A percentile compares a stretch with the other conserved stretches of the same genome.
phyloP scores from a whole-genome alignment of 2,329 filamentous ascomycete genomes.

The Mycocentrospora acerina region DNA sequence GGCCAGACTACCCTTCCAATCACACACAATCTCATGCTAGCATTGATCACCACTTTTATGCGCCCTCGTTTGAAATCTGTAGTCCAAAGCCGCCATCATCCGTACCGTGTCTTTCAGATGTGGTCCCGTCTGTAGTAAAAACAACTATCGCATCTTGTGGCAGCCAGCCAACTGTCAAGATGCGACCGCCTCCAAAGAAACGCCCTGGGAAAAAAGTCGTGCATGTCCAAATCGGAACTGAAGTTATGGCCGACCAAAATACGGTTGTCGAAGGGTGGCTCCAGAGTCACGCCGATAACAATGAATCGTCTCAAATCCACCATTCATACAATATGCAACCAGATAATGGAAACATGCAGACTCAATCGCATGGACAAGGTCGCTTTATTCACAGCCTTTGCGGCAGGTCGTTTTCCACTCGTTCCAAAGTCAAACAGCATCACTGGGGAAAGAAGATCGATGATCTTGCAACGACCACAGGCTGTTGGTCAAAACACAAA shows the following conservation, averaged over 20 bases:
- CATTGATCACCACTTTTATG: background rate
- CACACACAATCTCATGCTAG: background rate
- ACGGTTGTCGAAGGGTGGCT: background rate
- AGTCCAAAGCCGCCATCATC: constrained; percentile 1
- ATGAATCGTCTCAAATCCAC: too few species aligned
- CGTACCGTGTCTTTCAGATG: background rate
- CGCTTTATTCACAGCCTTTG: constrained; percentile 33
- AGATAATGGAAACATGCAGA: too few species aligned
- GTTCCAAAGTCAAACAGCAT: constrained; percentile 35
- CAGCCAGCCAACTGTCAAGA: constrained; percentile 8
- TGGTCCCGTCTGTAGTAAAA: constrained; percentile 6
- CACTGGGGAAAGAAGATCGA: constrained; percentile 32
- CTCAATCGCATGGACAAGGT: too few species aligned
- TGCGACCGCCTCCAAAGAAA: constrained; percentile 9
- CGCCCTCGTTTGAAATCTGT: background rate
- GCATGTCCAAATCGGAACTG: background rate
- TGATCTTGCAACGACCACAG: constrained; percentile 26
- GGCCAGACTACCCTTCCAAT: background rate
- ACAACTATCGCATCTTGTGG: constrained; percentile 7
- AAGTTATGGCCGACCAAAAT: background rate
- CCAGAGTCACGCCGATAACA: background rate
- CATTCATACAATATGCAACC: too few species aligned
- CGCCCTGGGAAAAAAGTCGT: background rate
- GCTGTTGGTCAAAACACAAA: constrained; percentile 35
- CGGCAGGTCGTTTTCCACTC: constrained; percentile 26